phyloP scores from a whole-genome alignment of 2,329 filamentous ascomycete species.

The Aspergillus sp. region DNA sequence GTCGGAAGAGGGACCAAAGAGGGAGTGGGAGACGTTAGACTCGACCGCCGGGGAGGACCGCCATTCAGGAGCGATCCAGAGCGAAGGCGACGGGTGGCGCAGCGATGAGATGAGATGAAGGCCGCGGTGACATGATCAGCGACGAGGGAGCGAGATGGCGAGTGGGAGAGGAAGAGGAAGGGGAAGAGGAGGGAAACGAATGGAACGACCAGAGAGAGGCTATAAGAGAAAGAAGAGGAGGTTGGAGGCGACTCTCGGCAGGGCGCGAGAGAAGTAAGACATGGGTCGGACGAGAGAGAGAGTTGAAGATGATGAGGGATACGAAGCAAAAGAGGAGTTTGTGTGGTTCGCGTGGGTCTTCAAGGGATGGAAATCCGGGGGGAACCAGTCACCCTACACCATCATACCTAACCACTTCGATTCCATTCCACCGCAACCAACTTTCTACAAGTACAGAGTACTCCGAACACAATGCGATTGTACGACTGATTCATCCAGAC shows the following conservation, averaged over 20 bases:
- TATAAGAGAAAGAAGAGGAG: background rate
- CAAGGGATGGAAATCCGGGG: too few relatives aligned
- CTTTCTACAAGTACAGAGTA: too few relatives aligned
- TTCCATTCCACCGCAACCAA: background rate
- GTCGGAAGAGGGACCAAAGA: too few relatives aligned
- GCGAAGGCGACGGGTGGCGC: background rate
- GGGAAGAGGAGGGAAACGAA: background rate
- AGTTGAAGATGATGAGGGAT: background rate
- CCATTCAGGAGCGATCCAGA: background rate
- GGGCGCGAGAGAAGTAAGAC: background rate
- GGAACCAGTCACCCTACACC: background rate
- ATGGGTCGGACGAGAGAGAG: background rate
- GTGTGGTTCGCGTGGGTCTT: background rate
- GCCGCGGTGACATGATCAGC: background rate
- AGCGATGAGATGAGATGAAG: background rate
- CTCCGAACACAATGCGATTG: too few relatives aligned
- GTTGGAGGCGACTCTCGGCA: too few relatives aligned
- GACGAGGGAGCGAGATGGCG: background rate
- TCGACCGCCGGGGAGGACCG: too few relatives aligned
- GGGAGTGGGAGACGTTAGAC: too few relatives aligned
- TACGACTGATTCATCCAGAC: too few relatives aligned
- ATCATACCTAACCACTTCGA: background rate
- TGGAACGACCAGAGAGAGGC: background rate
- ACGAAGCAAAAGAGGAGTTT: conserved; percentile 1
- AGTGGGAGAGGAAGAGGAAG: background rate